Evolutionary conservation across 176 grass and related monocot species (phyloP).

Genomic region (Carex scoparia): DNA sequence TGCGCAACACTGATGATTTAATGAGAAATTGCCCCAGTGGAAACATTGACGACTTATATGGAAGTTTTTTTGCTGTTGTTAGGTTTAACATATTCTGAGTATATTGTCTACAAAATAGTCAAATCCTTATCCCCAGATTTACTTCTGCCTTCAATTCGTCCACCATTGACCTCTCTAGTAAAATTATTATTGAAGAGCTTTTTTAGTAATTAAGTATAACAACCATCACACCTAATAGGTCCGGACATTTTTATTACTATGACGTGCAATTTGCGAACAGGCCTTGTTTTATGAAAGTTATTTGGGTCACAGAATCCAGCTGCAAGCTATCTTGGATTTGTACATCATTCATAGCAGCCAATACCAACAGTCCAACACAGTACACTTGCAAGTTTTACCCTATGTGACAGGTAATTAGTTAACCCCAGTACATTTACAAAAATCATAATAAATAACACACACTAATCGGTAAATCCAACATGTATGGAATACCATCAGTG

Average conservation of each 20-base stretch:
- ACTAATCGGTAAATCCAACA: not conserved
- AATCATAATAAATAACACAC: not conserved
- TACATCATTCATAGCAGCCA: not conserved
- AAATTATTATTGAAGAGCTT: not conserved
- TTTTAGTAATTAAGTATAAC: not conserved
- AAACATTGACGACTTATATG: not conserved
- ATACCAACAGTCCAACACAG: not conserved
- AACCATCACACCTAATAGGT: not conserved
- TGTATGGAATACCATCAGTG: not conserved
- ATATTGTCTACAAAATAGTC: not conserved
- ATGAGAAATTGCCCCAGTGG: not conserved
- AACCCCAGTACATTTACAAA: not conserved
- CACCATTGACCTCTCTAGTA: not conserved
- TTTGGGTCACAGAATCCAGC: not conserved
- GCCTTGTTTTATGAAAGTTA: not conserved
- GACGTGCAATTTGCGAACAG: not conserved
- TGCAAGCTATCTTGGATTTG: not conserved
- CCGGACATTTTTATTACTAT: not conserved
- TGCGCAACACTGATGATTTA: not conserved
- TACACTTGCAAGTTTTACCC: not conserved
- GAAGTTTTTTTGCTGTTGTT: not conserved
- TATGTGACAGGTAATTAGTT: not conserved
- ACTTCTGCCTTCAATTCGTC: not conserved
- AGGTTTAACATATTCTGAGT: not conserved
- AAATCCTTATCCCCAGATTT: not conserved